A percentile compares a stretch with the other conserved stretches of the same genome.
These are phyloP conservation scores for Kluyveromyces dobzhanskii DNA, from an alignment of 805 yeast species.

Conservation along the genomic window DNA sequence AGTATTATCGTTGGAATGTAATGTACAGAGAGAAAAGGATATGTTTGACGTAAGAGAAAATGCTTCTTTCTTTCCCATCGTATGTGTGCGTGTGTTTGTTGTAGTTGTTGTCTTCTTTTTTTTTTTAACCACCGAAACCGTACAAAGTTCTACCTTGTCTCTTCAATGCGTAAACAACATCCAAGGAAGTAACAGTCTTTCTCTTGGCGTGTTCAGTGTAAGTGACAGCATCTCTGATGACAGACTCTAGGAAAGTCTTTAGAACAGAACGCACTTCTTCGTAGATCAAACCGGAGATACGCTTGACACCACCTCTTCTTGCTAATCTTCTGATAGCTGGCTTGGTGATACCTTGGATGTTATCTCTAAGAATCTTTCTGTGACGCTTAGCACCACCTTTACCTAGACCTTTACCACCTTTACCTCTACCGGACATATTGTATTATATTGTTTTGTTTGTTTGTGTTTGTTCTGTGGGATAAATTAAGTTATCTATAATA, in stretches of 20 bases:
- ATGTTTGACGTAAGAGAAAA: too few relatives aligned
- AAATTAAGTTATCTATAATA: too few relatives aligned
- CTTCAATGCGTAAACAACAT: slow-evolving; percentile 98
- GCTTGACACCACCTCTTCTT: slow-evolving; percentile 99
- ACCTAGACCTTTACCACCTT: slow-evolving; percentile 99
- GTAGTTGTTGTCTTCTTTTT: too few relatives aligned
- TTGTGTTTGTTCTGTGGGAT: not conserved
- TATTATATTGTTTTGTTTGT: slow-evolving; percentile 10
- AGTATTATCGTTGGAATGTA: too few relatives aligned
- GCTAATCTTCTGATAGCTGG: slow-evolving; percentile 99
- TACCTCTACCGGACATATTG: slow-evolving; percentile 98
- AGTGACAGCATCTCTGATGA: slow-evolving; percentile 98
- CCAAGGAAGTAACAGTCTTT: slow-evolving; percentile 98
- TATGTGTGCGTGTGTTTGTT: too few relatives aligned
- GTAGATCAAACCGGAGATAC: slow-evolving; percentile 97
- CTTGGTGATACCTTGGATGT: slow-evolving; percentile 99
- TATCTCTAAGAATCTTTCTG: slow-evolving; percentile 98
- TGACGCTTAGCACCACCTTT: slow-evolving; percentile 99
- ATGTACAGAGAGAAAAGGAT: too few relatives aligned
- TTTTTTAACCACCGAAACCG: slow-evolving; percentile 98
- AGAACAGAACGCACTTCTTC: slow-evolving; percentile 98
- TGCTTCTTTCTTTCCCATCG: too few relatives aligned
- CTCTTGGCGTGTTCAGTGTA: slow-evolving; percentile 99
- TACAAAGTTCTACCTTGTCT: slow-evolving; percentile 99
- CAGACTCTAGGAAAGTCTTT: slow-evolving; percentile 92